A percentile compares a stretch with the other conserved stretches of the same genome.
Conservation (phyloP, 768 basidiomycete species). For the Amanita subjunquillea region DNA sequence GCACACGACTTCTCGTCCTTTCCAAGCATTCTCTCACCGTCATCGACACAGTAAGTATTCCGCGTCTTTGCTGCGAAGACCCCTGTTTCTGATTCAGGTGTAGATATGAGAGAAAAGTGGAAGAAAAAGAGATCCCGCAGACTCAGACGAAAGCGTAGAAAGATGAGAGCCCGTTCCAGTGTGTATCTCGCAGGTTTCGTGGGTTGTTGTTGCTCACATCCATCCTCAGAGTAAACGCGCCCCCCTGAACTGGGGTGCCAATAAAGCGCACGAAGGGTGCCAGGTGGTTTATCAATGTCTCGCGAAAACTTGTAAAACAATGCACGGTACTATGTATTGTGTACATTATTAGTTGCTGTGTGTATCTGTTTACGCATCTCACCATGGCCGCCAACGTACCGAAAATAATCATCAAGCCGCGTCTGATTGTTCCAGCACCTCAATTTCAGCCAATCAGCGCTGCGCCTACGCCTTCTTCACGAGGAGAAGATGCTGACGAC, state of each 20-base stretch:
- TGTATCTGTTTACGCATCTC: background rate
- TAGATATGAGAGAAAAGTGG: conserved; percentile 92
- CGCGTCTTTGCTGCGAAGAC: background rate
- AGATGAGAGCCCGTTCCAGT: conserved; percentile 95
- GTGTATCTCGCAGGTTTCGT: conserved; percentile 22
- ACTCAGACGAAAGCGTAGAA: conserved; percentile 90
- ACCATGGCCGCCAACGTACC: conserved; percentile 16
- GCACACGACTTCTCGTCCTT: conserved; percentile 7
- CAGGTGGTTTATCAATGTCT: conserved; percentile 11
- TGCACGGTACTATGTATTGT: background rate
- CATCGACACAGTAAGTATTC: conserved; percentile 20
- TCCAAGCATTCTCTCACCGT: conserved; percentile 17
- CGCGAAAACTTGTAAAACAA: background rate
- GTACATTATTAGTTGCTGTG: conserved; percentile 2
- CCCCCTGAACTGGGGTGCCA: conserved; percentile 1
- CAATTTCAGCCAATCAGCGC: conserved; percentile 11
- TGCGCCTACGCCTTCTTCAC: conserved; percentile 17
- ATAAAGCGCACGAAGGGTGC: conserved; percentile 11
- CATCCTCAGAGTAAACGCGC: conserved; percentile 27
- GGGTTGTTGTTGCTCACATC: background rate
- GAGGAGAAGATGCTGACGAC: conserved; percentile 21
- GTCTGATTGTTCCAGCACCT: conserved; percentile 17
- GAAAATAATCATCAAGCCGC: conserved; percentile 43
- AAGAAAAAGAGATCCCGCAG: conserved; percentile 93
- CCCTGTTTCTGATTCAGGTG: background rate